phyloP scores from a whole-genome alignment of 148 eudicot species.

The Fallopia convolvulus region DNA sequence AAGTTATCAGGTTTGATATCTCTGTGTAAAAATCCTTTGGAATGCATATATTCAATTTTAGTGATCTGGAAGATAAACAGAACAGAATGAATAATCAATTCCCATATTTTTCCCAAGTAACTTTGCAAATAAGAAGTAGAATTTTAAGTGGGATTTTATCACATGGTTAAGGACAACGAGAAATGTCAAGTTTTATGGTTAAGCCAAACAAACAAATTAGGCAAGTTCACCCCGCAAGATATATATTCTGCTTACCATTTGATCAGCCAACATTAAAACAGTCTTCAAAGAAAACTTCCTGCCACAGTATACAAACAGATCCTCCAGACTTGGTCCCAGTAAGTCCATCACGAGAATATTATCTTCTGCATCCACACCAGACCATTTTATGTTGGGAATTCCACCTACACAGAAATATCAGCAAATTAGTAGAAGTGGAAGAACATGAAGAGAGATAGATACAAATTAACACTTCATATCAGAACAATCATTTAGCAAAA shows the following conservation, averaged over 20 bases:
- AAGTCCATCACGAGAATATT: conserved; percentile 82
- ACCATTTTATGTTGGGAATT: conserved; percentile 81
- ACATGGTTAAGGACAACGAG: not conserved
- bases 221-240: not conserved
- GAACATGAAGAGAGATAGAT: not conserved
- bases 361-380: conserved; percentile 85
- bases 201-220: not conserved
- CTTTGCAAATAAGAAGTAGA: not conserved
- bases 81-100: not conserved
- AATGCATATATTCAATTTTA: conserved; percentile 91
- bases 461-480: not conserved
- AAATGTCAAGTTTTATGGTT: not conserved
- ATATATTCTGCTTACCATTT: conserved; percentile 54
- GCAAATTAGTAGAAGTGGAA: not conserved
- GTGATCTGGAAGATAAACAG: conserved; percentile 41
- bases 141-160: not conserved
- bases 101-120: not conserved
- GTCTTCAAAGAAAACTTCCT: conserved; percentile 87
- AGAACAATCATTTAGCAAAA: not conserved
- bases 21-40: conserved; percentile 92
- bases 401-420: conserved; percentile 48
- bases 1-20: conserved; percentile 99
- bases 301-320: conserved; percentile 92
- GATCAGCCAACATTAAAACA: conserved; percentile 95
- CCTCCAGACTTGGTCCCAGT: conserved; percentile 95